Evolutionary conservation across 177 flowering plant genomes (phyloP), one percentile per base, ranked within the genome.

Genomic region (Vitis hybrid): DNA sequence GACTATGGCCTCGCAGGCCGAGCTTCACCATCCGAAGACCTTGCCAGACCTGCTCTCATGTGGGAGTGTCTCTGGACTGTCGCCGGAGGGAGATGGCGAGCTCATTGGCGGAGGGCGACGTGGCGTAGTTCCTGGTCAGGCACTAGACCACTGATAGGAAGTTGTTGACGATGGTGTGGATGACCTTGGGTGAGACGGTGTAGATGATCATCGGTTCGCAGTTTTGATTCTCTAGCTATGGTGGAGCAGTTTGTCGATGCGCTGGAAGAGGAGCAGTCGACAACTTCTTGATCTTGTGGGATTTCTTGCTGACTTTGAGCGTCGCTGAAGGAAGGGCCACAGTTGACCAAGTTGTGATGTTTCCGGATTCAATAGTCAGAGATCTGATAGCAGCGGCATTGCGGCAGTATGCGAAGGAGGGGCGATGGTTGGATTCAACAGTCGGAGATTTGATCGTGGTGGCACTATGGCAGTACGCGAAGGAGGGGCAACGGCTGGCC

Each of bases 141-240:
- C 87, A 80, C 67, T 87, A 89, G 66, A 89, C 93, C 49, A 83
- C 34, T 70, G 63, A 23, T 86, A 83, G 83, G 84, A 87, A 89
- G 60, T 87, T 75, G 21, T 64, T 49, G 51, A 52, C 81, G 30
- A 73, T 71, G 70, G 83, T 80, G 85, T 85, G 80, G 73, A 84
- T 78, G 78, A 86, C 79, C 65, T 89, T 89, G 4, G 93, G 93
- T 1, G 93, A 87, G 63, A 89, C 77, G 48, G 85, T 68, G 91
- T 87, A 89, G 83, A 89, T 89, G 51, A 89, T 82, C 30, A 87
- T 69, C 13, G 91, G 89, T 83, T 74, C 4, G 14, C 30, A 68
- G 11, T 64, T n/a, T 15, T 11, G 59, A 15, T 11, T 57, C n/a
- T 56, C 5, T 14, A 65, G 65, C 51, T 61, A 62, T 21, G 60